A percentile compares a stretch with the other conserved stretches of the same genome.
Evolutionary conservation across 1,284 basidiomycete genomes (phyloP).

Genomic region (Farysia itapuensis): DNA sequence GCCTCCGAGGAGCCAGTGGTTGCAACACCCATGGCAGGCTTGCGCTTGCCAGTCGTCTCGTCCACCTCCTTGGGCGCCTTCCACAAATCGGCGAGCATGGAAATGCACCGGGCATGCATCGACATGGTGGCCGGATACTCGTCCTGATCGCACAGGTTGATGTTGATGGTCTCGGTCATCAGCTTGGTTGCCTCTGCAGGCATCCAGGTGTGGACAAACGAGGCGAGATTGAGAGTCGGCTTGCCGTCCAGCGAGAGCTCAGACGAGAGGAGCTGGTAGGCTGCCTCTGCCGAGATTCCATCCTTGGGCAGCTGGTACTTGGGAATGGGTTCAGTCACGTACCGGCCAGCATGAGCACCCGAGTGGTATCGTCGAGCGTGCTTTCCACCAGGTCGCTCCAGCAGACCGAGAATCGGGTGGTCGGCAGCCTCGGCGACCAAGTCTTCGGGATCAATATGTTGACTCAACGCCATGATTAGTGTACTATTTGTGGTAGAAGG

Average conservation of each 20-base stretch:
- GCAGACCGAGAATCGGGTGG: slow-evolving; percentile 38
- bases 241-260: slow-evolving; percentile 70
- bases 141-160: slow-evolving; percentile 78
- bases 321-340: slow-evolving; percentile 55
- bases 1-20: slow-evolving; percentile 91
- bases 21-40: slow-evolving; percentile 67
- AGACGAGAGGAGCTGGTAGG: slow-evolving; percentile 73
- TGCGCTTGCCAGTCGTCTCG: slow-evolving; percentile 33
- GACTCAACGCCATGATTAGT: slow-evolving; percentile 49
- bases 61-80: slow-evolving; percentile 65
- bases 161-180: slow-evolving; percentile 68
- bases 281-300: slow-evolving; percentile 61
- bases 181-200: slow-evolving; percentile 62
- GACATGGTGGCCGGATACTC: slow-evolving; percentile 71
- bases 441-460: slow-evolving; percentile 52
- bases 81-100: slow-evolving; percentile 90
- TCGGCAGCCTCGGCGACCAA: slow-evolving; percentile 43
- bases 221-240: slow-evolving; percentile 77
- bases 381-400: slow-evolving; percentile 25
- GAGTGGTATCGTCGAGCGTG: slow-evolving; percentile 13
- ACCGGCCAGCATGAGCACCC: slow-evolving; percentile 46
- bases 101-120: slow-evolving; percentile 64
- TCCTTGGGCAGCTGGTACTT: slow-evolving; percentile 61
- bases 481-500: too few relatives aligned
- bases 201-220: slow-evolving; percentile 66